A percentile compares a stretch with the other conserved stretches of the same genome.
Evolutionary conservation across 192 early-diverging fungal species (phyloP).

Genomic region (Backusella luteola): DNA sequence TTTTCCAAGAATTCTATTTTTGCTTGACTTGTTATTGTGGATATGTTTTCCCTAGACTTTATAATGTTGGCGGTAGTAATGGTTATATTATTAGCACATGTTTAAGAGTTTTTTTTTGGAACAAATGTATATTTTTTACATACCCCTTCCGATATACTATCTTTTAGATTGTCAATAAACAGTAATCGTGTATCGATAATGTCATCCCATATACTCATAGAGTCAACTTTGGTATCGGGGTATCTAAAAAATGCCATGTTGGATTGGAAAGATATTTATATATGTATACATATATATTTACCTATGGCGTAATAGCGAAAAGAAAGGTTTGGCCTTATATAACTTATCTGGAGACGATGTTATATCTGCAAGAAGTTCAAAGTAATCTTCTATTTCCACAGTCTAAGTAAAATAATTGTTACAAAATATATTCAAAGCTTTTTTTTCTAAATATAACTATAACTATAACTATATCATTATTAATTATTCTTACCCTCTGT

Average conservation of each 20-base stretch:
- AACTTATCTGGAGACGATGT: background rate
- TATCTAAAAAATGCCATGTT: conserved; percentile 27
- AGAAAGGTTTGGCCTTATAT: conserved; percentile 9
- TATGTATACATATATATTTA: background rate
- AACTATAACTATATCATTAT: background rate
- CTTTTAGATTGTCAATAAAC: conserved; percentile 43
- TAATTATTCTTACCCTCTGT: conserved; percentile 38
- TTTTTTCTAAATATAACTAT: background rate
- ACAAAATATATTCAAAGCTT: background rate
- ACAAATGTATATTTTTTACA: background rate
- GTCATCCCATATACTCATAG: conserved; percentile 64
- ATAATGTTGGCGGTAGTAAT: background rate
- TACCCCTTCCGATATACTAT: background rate
- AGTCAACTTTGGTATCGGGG: conserved; percentile 45
- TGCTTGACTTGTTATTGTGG: conserved; percentile 15
- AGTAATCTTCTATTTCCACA: conserved; percentile 56
- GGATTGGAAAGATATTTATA: background rate
- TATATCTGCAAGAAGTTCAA: conserved; percentile 19
- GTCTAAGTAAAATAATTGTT: conserved; percentile 25
- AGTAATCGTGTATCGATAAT: conserved; percentile 45
- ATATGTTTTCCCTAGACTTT: background rate
- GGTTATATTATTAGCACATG: background rate
- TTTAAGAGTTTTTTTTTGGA: background rate
- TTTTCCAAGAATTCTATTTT: conserved; percentile 30
- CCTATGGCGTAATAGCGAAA: background rate